Conservation (phyloP, 805 yeast genomes). For the Myxozyma nipponensis region DNA sequence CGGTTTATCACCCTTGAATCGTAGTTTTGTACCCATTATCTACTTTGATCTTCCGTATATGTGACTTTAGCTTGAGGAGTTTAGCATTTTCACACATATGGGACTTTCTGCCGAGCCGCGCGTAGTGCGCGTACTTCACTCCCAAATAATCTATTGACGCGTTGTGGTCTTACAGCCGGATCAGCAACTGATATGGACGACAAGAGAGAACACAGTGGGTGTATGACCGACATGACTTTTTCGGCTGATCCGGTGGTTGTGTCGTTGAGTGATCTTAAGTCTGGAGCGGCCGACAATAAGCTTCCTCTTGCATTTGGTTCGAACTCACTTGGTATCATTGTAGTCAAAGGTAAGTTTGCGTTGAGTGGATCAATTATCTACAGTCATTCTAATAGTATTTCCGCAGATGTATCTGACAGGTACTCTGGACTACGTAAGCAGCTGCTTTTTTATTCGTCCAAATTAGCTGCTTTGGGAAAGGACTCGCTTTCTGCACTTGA, state of each 20-base stretch:
- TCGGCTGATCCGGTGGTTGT: constrained; percentile 8
- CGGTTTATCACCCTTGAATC: constrained; percentile 40
- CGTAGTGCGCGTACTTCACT: no score
- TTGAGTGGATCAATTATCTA: neutral
- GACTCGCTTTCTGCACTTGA: constrained; percentile 38
- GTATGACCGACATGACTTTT: no score
- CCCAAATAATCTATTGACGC: no score
- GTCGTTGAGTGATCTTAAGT: constrained; percentile 5
- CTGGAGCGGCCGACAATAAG: constrained; percentile 36
- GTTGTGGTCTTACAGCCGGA: no score
- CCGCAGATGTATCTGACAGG: constrained; percentile 38
- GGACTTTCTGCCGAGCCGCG: no score
- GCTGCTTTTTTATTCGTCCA: constrained; percentile 42
- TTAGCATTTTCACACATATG: no score
- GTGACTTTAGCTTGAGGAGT: no score
- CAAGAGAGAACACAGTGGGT: no score
- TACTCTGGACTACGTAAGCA: constrained; percentile 42
- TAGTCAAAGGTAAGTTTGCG: constrained; percentile 38
- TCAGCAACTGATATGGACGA: no score
- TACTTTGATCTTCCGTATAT: no score
- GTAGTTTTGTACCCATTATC: constrained; percentile 41
- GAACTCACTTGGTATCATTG: constrained; percentile 52
- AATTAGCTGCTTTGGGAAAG: constrained; percentile 31
- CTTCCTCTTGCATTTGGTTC: constrained; percentile 52
- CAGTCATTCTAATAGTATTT: neutral